Percentiles rank a stretch among this genome's conserved stretches.
These are phyloP conservation scores for Ogataea polymorpha DNA, from an alignment of 805 yeast species.

Conservation along the genomic window DNA sequence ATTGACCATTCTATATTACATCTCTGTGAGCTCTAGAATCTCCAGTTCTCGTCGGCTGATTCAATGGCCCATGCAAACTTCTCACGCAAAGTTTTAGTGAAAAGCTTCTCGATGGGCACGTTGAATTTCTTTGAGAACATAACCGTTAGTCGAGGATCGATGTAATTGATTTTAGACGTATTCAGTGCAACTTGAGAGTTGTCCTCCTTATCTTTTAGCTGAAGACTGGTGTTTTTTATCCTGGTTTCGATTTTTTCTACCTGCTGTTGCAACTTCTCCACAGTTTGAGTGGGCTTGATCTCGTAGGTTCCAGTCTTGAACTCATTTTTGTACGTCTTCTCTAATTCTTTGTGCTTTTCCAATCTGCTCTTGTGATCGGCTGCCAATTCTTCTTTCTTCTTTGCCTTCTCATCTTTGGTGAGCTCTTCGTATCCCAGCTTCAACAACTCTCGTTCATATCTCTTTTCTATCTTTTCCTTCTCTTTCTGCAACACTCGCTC, in stretches of 20 bases:
- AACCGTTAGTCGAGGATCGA: slow-evolving; percentile 89
- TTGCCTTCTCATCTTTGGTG: slow-evolving; percentile 49
- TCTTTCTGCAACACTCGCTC: slow-evolving; percentile 61
- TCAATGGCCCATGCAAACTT: slow-evolving; percentile 97
- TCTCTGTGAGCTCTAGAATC: slow-evolving; percentile 42
- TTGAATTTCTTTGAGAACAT: slow-evolving; percentile 80
- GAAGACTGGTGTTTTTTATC: slow-evolving; percentile 64
- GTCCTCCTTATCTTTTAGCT: slow-evolving; percentile 88
- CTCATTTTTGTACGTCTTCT: slow-evolving; percentile 54
- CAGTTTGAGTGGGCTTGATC: slow-evolving; percentile 47
- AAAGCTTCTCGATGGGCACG: slow-evolving; percentile 90
- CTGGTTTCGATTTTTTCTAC: slow-evolving; percentile 70
- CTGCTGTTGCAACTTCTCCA: slow-evolving; percentile 71
- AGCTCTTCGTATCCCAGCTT: slow-evolving; percentile 61
- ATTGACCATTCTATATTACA: neutral
- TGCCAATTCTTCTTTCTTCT: slow-evolving; percentile 47
- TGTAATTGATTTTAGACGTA: slow-evolving; percentile 91
- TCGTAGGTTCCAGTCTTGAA: slow-evolving; percentile 56
- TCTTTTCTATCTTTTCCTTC: slow-evolving; percentile 58
- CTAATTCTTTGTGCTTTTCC: slow-evolving; percentile 49
- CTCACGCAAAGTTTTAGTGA: slow-evolving; percentile 86
- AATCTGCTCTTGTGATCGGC: slow-evolving; percentile 55
- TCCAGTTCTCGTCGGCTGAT: slow-evolving; percentile 84
- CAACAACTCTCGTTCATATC: slow-evolving; percentile 74
- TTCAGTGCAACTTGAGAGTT: slow-evolving; percentile 91